A percentile compares a stretch with the other conserved stretches of the same genome.
These are phyloP conservation scores for Phoma sp. DNA, from an alignment of 2,329 filamentous ascomycete species.

Conservation along the genomic window DNA sequence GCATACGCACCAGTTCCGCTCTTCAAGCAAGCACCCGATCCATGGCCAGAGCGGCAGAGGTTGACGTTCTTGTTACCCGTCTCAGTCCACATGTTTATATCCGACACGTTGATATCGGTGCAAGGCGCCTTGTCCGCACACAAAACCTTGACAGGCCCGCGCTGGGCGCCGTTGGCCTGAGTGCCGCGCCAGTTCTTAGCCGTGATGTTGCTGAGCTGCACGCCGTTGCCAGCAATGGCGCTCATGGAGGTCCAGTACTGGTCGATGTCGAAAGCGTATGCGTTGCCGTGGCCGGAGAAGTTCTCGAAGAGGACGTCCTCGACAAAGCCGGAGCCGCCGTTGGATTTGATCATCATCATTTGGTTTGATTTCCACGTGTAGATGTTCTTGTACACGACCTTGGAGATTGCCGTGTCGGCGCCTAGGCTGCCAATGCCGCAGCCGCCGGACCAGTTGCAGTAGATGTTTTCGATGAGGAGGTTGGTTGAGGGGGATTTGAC, in stretches of 20 bases:
- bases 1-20: slow-evolving; percentile 39
- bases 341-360: slow-evolving; percentile 69
- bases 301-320: slow-evolving; percentile 61
- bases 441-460: slow-evolving; percentile 68
- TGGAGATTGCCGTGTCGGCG: slow-evolving; percentile 56
- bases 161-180: slow-evolving; percentile 55
- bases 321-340: slow-evolving; percentile 63
- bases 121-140: slow-evolving; percentile 61
- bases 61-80: slow-evolving; percentile 52
- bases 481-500: slow-evolving; percentile 59
- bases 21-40: slow-evolving; percentile 56
- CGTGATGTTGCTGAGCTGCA: slow-evolving; percentile 60
- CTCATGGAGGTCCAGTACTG: slow-evolving; percentile 58
- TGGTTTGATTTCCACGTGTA: slow-evolving; percentile 67
- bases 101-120: slow-evolving; percentile 57
- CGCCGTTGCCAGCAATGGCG: slow-evolving; percentile 55
- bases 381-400: slow-evolving; percentile 62
- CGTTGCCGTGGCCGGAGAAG: slow-evolving; percentile 66
- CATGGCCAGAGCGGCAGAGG: slow-evolving; percentile 58
- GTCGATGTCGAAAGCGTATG: slow-evolving; percentile 64
- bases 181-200: slow-evolving; percentile 65
- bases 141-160: slow-evolving; percentile 61
- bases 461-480: slow-evolving; percentile 65
- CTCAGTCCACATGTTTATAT: slow-evolving; percentile 63
- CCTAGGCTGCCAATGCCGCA: slow-evolving; percentile 65